Percentiles rank a stretch among this genome's conserved stretches.
These are phyloP conservation scores for Boletus speciosus DNA, from an alignment of 768 basidiomycete genomes.

Conservation along the genomic window DNA sequence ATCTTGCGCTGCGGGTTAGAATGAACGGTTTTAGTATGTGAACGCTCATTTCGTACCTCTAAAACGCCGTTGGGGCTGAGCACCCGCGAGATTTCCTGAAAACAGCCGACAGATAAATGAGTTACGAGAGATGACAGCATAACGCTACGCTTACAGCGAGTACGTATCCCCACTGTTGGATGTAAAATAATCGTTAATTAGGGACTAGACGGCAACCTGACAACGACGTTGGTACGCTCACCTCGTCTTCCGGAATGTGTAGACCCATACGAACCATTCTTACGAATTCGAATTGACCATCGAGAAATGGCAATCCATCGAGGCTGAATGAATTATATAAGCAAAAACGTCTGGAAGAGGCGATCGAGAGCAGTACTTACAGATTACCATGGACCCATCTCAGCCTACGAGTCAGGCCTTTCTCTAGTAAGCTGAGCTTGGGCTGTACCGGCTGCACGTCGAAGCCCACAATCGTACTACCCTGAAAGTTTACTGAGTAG, in stretches of 20 bases:
- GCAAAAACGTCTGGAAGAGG: neutral
- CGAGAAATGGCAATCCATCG: constrained; percentile 58
- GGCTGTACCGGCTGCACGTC: constrained; percentile 59
- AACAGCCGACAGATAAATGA: constrained; percentile 5
- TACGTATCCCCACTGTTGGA: constrained; percentile 57
- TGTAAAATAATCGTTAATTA: constrained; percentile 17
- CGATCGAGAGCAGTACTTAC: constrained; percentile 48
- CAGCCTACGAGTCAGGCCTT: constrained; percentile 46
- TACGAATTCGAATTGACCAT: constrained; percentile 61
- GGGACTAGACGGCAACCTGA: neutral
- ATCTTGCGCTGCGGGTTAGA: constrained; percentile 40
- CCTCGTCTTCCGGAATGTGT: constrained; percentile 71
- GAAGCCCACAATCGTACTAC: constrained; percentile 54
- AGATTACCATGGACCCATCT: constrained; percentile 69
- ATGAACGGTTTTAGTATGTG: neutral
- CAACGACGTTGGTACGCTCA: constrained; percentile 19
- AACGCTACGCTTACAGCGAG: constrained; percentile 47
- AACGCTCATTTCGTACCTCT: constrained; percentile 45
- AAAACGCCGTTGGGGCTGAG: constrained; percentile 59
- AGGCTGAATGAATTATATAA: constrained; percentile 40
- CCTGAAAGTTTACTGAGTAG: constrained; percentile 32
- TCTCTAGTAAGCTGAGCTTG: constrained; percentile 33
- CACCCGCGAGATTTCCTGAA: constrained; percentile 64
- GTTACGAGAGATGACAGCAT: constrained; percentile 12
- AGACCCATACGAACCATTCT: constrained; percentile 62